Conservation (phyloP, 2,329 filamentous ascomycete genomes). For the Epichloe uncinata region DNA sequence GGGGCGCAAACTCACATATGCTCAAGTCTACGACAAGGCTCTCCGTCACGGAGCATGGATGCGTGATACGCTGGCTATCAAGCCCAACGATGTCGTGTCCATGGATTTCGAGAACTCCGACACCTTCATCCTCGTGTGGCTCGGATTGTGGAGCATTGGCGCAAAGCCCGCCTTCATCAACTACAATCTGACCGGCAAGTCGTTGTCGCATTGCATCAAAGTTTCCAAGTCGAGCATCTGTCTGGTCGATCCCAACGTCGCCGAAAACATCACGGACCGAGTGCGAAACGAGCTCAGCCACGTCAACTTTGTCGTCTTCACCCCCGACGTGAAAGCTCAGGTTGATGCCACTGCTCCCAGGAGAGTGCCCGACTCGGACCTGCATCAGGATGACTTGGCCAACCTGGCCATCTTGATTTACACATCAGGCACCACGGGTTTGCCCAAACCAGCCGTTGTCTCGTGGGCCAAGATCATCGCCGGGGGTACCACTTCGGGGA, state of each 20-base stretch:
- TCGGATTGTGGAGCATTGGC: constrained; percentile 72
- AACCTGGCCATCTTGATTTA: constrained; percentile 66
- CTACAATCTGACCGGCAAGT: constrained; percentile 62
- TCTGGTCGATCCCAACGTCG: constrained; percentile 51
- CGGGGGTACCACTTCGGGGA: constrained; percentile 25
- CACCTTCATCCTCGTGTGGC: constrained; percentile 60
- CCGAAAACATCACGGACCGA: constrained; percentile 42
- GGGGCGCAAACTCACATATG: constrained; percentile 57
- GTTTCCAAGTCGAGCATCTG: constrained; percentile 54
- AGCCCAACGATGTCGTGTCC: constrained; percentile 63
- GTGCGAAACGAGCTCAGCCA: constrained; percentile 35
- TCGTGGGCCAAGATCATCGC: constrained; percentile 54
- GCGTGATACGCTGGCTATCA: constrained; percentile 46
- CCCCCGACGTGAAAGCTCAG: constrained; percentile 40
- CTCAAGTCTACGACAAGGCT: constrained; percentile 56
- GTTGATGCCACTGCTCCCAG: constrained; percentile 36
- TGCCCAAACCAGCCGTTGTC: constrained; percentile 68
- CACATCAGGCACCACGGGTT: constrained; percentile 72
- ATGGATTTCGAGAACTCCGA: constrained; percentile 72
- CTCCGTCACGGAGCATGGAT: constrained; percentile 68
- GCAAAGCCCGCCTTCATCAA: constrained; percentile 80
- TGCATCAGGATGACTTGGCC: constrained; percentile 34
- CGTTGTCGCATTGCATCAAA: constrained; percentile 61
- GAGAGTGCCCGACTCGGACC: constrained; percentile 44
- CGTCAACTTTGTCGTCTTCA: constrained; percentile 50